Evolutionary conservation across 352 stramenopile species (phyloP).

Genomic region (Pythium vanterpoolii): DNA sequence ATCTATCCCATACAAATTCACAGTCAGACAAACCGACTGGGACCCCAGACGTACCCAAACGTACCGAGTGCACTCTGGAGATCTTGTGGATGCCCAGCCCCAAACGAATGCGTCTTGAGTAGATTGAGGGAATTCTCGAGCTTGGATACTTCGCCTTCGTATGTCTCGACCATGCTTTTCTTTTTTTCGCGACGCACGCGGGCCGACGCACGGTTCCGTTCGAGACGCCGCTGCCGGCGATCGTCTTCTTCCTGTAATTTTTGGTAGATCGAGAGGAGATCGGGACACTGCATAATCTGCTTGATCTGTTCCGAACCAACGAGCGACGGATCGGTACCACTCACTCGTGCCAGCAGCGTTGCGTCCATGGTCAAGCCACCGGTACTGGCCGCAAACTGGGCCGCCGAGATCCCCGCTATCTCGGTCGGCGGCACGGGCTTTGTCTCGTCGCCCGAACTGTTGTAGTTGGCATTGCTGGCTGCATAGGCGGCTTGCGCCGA

Average conservation of each 20-base stretch:
- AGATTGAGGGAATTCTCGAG: slow-evolving; percentile 82
- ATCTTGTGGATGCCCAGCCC: slow-evolving; percentile 57
- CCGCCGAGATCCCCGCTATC: slow-evolving; percentile 60
- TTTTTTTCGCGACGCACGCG: slow-evolving; percentile 85
- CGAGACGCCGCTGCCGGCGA: slow-evolving; percentile 63
- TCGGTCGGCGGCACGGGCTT: slow-evolving; percentile 37
- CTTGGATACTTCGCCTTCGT: slow-evolving; percentile 84
- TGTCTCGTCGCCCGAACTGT: slow-evolving; percentile 30
- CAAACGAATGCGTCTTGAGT: slow-evolving; percentile 75
- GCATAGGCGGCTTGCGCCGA: slow-evolving; percentile 10
- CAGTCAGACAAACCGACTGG: background rate
- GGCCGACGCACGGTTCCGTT: slow-evolving; percentile 78
- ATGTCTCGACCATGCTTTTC: slow-evolving; percentile 86
- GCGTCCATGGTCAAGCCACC: slow-evolving; percentile 78
- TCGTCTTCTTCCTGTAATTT: slow-evolving; percentile 87
- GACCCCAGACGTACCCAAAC: too few species aligned
- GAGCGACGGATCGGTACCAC: slow-evolving; percentile 66
- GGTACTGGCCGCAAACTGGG: slow-evolving; percentile 79
- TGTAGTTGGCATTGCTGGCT: slow-evolving; percentile 22
- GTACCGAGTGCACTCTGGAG: slow-evolving; percentile 67
- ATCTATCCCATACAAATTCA: slow-evolving; percentile 30
- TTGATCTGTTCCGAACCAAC: slow-evolving; percentile 85
- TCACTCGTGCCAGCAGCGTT: slow-evolving; percentile 73
- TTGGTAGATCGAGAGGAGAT: slow-evolving; percentile 86
- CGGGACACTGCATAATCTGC: slow-evolving; percentile 83